Percentiles rank a stretch among this genome's conserved stretches.
Evolutionary conservation across 2,329 filamentous ascomycete species (phyloP).

Genomic region (Aspergillus sp.): DNA sequence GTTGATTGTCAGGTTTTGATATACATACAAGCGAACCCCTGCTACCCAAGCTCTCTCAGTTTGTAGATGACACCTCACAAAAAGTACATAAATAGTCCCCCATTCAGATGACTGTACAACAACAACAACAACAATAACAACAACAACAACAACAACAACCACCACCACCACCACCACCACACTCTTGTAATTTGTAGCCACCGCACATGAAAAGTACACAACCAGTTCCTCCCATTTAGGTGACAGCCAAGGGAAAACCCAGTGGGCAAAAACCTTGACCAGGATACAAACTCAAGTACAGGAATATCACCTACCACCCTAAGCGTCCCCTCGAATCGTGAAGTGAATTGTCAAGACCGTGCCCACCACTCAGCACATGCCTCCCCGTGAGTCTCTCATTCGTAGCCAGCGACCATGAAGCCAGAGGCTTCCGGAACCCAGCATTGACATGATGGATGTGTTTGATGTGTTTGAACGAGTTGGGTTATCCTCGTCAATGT

Average conservation of each 20-base stretch:
- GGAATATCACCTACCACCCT: neutral
- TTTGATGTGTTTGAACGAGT: neutral
- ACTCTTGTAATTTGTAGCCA: no score
- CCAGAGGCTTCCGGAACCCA: neutral
- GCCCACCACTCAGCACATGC: neutral
- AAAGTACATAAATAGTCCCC: no score
- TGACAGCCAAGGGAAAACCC: slow-evolving; percentile 19
- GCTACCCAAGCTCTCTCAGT: no score
- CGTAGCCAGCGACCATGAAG: neutral
- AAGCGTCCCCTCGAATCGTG: neutral
- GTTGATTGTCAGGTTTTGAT: neutral
- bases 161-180: no score
- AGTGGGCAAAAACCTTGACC: slow-evolving; percentile 20
- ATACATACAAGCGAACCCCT: neutral
- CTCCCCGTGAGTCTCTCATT: neutral
- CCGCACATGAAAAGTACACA: neutral
- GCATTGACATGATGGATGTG: neutral
- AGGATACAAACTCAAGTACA: slow-evolving; percentile 8
- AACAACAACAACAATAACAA: no score
- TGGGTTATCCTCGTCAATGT: neutral
- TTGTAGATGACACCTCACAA: no score
- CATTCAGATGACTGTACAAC: no score
- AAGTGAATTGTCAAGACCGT: neutral
- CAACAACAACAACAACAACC: no score
- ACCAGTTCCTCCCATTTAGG: slow-evolving; percentile 18